Base-by-base conservation (phyloP, 495 filamentous ascomycete species). In the Talaromyces thailandensis region DNA sequence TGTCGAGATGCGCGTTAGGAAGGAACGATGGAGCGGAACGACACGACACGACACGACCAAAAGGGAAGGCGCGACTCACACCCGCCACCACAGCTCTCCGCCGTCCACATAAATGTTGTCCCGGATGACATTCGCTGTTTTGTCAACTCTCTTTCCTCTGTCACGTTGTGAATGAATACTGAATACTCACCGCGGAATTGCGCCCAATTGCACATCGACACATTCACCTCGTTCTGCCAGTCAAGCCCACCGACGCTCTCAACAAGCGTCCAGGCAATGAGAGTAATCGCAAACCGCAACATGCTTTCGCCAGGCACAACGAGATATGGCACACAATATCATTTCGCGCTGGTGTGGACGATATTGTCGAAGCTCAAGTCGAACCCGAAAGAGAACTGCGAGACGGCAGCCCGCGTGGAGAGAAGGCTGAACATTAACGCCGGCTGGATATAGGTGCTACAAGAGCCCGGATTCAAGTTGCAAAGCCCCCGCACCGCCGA, bases 61-160 rank as follows among this genome's bases (percentile, higher is more conserved):
- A 52, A 9, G 18, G 53, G 16, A 60, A 18, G 26, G 8, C 58
- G 25, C 1, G 8, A 60, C 71, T 31, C 68, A 75, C 75, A 43
- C 71, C 35, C 73, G 48, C 75, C 81, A 86, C 64, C 64, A 79
- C 25, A 86, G 61, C 60, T 66, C 52, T 3, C 88, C 88, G 45
- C 88, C 88, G 67, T 91, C 87, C 21, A 91, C 60, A 65, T 86
- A 91, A 26, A 90, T 72, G 2, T 80, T 87, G 66, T 91, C 86
- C 25, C 79, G 82, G 48, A 90, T 76, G 2, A 87, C 71, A 55
- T 82, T 82, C 63, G 79, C 88, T 87, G 61, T 32, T 16, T 7
- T 45, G 60, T 66, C 62, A 64, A 21, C 12, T 31, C 45, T 51
- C 60, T 26, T 40, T 52, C 31, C 16, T 24, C 5, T 6, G 9